A percentile compares a stretch with the other conserved stretches of the same genome.
Evolutionary conservation across 2,329 filamentous ascomycete species (phyloP).

Genomic region (Calonectria leucothoes): DNA sequence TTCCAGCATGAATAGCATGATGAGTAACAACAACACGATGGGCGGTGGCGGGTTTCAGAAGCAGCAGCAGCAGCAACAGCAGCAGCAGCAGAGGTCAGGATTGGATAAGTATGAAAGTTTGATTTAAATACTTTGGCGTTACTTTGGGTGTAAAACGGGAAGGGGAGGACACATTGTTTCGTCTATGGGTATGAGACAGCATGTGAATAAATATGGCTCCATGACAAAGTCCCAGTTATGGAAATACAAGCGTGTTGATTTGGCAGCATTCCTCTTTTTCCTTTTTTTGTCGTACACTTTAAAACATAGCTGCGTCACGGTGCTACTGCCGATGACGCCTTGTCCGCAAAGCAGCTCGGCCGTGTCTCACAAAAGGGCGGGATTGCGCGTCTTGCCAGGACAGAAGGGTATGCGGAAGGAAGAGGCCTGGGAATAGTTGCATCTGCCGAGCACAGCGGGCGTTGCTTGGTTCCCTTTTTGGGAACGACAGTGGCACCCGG

Average conservation of each 20-base stretch:
- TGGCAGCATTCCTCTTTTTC: background rate
- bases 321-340: background rate
- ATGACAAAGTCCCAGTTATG: background rate
- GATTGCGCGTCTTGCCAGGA: background rate
- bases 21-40: slow-evolving; percentile 43
- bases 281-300: background rate
- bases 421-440: background rate
- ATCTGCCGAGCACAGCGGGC: background rate
- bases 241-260: slow-evolving; percentile 7
- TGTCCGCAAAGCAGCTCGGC: background rate
- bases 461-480: background rate
- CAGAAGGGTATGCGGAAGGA: background rate
- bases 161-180: slow-evolving; percentile 2
- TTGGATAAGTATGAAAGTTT: slow-evolving; percentile 78
- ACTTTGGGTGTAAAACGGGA: background rate
- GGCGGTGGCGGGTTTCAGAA: slow-evolving; percentile 33
- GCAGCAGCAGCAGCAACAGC: background rate
- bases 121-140: slow-evolving; percentile 54
- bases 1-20: slow-evolving; percentile 39
- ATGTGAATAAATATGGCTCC: background rate
- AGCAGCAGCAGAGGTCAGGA: slow-evolving; percentile 56
- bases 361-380: background rate
- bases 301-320: background rate
- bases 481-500: background rate
- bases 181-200: slow-evolving; percentile 9